phyloP scores from a whole-genome alignment of 2,329 filamentous ascomycete genomes.

The Cladosporium cucumerinum region DNA sequence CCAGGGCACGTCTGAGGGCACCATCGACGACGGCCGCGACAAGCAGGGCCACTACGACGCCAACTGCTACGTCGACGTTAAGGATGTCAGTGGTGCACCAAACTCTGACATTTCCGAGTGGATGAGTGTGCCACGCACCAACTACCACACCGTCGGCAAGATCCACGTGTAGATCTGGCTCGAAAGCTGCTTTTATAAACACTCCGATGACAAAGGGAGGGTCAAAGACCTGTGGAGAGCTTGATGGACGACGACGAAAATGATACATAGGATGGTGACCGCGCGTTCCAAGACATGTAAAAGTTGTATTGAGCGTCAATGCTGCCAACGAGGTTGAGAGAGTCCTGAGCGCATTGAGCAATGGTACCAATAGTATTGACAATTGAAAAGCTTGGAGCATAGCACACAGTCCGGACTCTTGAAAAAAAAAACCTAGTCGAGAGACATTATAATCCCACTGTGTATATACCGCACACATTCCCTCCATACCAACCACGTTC shows the following conservation, averaged over 20 bases:
- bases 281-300: not conserved
- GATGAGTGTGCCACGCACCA: not conserved
- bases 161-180: not conserved
- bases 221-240: not conserved
- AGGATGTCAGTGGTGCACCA: not conserved
- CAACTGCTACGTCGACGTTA: constrained; percentile 3
- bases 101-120: not conserved
- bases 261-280: not conserved
- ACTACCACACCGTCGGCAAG: not conserved
- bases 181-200: not conserved
- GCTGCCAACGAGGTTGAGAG: too few relatives aligned
- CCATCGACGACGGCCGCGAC: not conserved
- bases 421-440: not conserved
- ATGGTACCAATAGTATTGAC: too few relatives aligned
- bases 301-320: not conserved
- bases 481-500: too few relatives aligned
- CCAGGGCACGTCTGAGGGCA: not conserved
- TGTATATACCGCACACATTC: not conserved
- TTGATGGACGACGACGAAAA: not conserved
- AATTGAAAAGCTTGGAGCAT: too few relatives aligned
- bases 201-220: not conserved
- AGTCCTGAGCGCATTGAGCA: too few relatives aligned
- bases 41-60: constrained; percentile 5
- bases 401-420: too few relatives aligned
- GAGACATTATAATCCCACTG: not conserved